phyloP scores from a whole-genome alignment of 306 rosid genomes.

The Dryas octopetala region DNA sequence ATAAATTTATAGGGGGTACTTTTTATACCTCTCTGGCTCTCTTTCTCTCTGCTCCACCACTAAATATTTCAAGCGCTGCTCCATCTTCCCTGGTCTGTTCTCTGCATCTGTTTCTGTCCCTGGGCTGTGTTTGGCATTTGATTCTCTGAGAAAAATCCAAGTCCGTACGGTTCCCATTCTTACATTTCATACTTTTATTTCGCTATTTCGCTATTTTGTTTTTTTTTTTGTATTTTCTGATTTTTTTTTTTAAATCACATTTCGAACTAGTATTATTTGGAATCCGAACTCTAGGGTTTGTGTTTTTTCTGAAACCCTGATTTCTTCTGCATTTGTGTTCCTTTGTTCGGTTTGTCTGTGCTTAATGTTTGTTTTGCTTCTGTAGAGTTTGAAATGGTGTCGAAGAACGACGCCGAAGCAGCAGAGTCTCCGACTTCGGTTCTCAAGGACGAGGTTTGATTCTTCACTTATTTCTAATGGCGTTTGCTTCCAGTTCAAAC shows the following conservation, averaged over 20 bases:
- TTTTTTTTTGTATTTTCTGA: not conserved
- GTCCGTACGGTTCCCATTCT: not conserved
- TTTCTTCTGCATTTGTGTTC: not conserved
- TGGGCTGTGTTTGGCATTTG: not conserved
- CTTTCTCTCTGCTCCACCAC: not conserved
- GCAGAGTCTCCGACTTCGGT: slow-evolving; percentile 84
- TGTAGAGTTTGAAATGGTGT: slow-evolving; percentile 56
- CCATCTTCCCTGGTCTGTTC: slow-evolving; percentile 19
- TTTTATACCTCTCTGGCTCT: not conserved
- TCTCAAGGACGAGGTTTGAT: slow-evolving; percentile 70
- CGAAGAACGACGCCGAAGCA: slow-evolving; percentile 41
- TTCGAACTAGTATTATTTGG: not conserved
- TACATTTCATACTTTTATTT: not conserved
- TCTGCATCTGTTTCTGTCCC: not conserved
- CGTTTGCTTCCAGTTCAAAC: not conserved
- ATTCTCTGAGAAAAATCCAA: slow-evolving; percentile 3
- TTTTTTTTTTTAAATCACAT: not conserved
- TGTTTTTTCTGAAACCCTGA: not conserved
- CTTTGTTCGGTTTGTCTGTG: not conserved
- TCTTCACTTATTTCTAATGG: not conserved
- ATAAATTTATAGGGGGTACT: not conserved
- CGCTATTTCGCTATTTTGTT: slow-evolving; percentile 1
- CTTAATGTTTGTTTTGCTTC: not conserved
- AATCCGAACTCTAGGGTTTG: slow-evolving; percentile 19
- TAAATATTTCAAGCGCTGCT: not conserved